These are phyloP conservation scores for Penicillium simplicissimum DNA, from an alignment of 495 filamentous ascomycete species.

Conservation along the genomic window DNA sequence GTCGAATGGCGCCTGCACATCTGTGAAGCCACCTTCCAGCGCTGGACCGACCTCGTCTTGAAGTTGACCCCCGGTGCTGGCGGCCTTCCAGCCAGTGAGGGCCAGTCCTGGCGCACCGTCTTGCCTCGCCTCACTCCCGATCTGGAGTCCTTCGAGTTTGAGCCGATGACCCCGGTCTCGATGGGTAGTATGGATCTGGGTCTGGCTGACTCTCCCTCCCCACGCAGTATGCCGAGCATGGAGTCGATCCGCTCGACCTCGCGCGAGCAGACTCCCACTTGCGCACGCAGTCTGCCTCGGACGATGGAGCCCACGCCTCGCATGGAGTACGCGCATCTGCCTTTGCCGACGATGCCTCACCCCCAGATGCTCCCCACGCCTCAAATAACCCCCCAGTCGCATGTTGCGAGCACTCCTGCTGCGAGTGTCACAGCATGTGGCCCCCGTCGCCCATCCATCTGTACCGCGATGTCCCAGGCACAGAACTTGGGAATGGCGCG, in stretches of 20 bases:
- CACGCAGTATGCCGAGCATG: conserved; percentile 31
- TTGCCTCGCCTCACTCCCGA: conserved; percentile 79
- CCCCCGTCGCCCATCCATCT: conserved; percentile 67
- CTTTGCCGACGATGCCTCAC: conserved; percentile 55
- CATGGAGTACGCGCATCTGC: conserved; percentile 34
- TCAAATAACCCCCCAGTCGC: conserved; percentile 74
- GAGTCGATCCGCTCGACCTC: conserved; percentile 23
- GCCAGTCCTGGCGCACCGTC: conserved; percentile 69
- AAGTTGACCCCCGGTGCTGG: conserved; percentile 69
- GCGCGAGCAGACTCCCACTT: conserved; percentile 49
- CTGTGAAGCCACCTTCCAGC: conserved; percentile 80
- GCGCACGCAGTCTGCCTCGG: conserved; percentile 48
- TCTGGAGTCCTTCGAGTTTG: conserved; percentile 38
- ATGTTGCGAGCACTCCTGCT: conserved; percentile 83
- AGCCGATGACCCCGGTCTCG: conserved; percentile 34
- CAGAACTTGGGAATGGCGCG: conserved; percentile 65
- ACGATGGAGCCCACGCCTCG: conserved; percentile 59
- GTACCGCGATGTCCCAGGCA: conserved; percentile 75
- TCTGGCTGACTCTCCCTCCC: conserved; percentile 38
- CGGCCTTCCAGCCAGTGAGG: conserved; percentile 30
- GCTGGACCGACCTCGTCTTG: conserved; percentile 88
- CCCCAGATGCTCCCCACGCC: conserved; percentile 75
- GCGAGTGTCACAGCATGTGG: conserved; percentile 65
- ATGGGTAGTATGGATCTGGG: conserved; percentile 33
- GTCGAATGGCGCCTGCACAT: conserved; percentile 96